phyloP scores from a whole-genome alignment of 371 early-diverging fungal genomes.

The Mitosporidium daphniae region DNA sequence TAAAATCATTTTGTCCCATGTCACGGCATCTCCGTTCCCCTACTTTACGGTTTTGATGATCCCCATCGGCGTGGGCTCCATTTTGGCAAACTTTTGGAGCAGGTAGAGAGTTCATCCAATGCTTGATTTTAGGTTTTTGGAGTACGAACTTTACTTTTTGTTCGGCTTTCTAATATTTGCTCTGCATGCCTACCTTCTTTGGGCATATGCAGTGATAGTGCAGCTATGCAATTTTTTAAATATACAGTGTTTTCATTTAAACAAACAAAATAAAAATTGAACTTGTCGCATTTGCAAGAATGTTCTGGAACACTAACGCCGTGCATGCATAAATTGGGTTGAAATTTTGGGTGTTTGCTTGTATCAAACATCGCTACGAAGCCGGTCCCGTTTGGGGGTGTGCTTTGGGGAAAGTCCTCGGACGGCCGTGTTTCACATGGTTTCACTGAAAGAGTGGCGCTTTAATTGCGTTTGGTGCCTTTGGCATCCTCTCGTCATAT shows the following conservation, averaged over 20 bases:
- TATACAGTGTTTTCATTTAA: constrained; percentile 50
- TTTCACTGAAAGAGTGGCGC: too few relatives aligned
- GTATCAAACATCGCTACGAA: too few relatives aligned
- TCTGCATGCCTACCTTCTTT: constrained; percentile 28
- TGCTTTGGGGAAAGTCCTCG: too few relatives aligned
- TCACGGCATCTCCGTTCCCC: constrained; percentile 34
- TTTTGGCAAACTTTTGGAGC: constrained; percentile 18
- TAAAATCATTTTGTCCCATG: constrained; percentile 44
- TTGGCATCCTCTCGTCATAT: too few relatives aligned
- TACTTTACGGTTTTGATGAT: constrained; percentile 24
- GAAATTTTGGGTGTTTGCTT: too few relatives aligned
- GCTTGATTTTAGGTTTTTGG: constrained; percentile 1
- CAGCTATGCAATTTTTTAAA: constrained; percentile 37
- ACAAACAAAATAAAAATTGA: too few relatives aligned
- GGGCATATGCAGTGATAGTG: constrained; percentile 38
- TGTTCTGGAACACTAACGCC: too few relatives aligned
- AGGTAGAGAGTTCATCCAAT: constrained; percentile 5
- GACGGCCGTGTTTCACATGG: too few relatives aligned
- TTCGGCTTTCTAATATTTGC: constrained; percentile 20
- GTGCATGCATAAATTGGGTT: too few relatives aligned
- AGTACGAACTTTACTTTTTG: constrained; percentile 23
- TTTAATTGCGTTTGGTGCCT: too few relatives aligned
- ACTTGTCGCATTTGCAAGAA: too few relatives aligned
- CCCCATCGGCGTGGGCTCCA: constrained; percentile 26
- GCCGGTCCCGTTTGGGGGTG: too few relatives aligned